phyloP scores from a whole-genome alignment of 2,329 filamentous ascomycete genomes.

The Xylariaceae sp. region DNA sequence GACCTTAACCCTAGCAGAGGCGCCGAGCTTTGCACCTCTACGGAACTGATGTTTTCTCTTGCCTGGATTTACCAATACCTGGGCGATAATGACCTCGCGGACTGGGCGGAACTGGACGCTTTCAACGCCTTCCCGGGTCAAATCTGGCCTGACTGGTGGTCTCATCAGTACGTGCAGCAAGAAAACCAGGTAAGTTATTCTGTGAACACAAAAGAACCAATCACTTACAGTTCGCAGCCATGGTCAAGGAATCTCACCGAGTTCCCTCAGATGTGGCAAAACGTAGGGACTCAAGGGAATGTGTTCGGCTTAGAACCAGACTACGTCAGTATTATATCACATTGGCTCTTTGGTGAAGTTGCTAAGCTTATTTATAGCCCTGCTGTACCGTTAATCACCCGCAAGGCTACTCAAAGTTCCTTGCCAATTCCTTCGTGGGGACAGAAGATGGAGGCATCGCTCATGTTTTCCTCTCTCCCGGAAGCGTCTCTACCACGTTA shows the following conservation, averaged over 20 bases:
- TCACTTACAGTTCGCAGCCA: constrained; percentile 41
- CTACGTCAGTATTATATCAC: constrained; percentile 41
- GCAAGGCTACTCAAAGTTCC: constrained; percentile 62
- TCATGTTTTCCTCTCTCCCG: constrained; percentile 59
- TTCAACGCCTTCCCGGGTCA: constrained; percentile 61
- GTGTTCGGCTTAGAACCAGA: constrained; percentile 61
- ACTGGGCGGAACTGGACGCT: constrained; percentile 55
- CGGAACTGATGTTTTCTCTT: constrained; percentile 42
- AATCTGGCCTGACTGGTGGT: constrained; percentile 60
- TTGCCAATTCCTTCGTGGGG: constrained; percentile 55
- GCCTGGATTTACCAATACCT: constrained; percentile 41
- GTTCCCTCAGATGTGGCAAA: constrained; percentile 47
- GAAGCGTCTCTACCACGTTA: constrained; percentile 48
- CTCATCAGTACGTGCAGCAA: constrained; percentile 60
- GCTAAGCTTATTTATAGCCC: constrained; percentile 38
- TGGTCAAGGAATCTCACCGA: constrained; percentile 51
- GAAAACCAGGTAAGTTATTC: constrained; percentile 53
- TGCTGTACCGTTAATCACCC: constrained; percentile 66
- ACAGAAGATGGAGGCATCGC: constrained; percentile 55
- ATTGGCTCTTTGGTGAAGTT: not conserved
- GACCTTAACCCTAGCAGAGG: constrained; percentile 46
- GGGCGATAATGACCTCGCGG: constrained; percentile 48
- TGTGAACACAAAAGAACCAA: not conserved
- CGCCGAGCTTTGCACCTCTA: constrained; percentile 43
- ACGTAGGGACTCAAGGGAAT: constrained; percentile 52